Percentiles rank a stretch among this genome's conserved stretches.
Conservation (phyloP, 139 green algal genomes). For the Chlamydomonas sp. region DNA sequence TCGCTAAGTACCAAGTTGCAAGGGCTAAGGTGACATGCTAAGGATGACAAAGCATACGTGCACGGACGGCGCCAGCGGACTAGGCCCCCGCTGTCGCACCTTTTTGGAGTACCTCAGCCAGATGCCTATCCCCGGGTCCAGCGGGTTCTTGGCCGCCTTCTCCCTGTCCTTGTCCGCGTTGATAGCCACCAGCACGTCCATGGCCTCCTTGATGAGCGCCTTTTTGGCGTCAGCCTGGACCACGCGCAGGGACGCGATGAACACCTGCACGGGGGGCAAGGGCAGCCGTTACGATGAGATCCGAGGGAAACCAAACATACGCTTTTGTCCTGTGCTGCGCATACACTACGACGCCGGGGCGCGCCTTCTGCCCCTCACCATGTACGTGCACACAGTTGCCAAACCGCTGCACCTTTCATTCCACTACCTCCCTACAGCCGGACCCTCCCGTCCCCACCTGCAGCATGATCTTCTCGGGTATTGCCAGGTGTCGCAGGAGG, state of each 20-base stretch:
- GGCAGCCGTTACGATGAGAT: no score
- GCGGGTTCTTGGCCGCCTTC: background rate
- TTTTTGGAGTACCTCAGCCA: conserved; percentile 81
- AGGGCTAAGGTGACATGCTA: background rate
- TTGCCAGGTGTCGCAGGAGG: conserved; percentile 84
- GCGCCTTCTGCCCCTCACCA: background rate
- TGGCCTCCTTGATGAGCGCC: conserved; percentile 79
- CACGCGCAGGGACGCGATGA: conserved; percentile 86
- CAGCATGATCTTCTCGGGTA: conserved; percentile 89
- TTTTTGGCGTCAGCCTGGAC: conserved; percentile 78
- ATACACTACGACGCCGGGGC: background rate
- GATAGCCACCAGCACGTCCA: conserved; percentile 90
- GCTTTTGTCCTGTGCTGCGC: no score
- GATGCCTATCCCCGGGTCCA: conserved; percentile 53
- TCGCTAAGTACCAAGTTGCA: background rate
- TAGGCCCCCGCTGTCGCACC: background rate
- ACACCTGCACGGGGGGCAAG: conserved; percentile 72
- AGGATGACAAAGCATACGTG: no score
- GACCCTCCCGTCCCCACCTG: conserved; percentile 62
- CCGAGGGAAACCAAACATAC: no score
- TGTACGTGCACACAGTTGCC: background rate
- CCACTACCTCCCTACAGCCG: no score
- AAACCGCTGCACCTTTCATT: background rate
- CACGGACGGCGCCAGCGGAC: background rate
- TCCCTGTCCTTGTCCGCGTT: conserved; percentile 6